These are phyloP conservation scores for Candida suzukii DNA, from an alignment of 805 yeast species.

Conservation along the genomic window DNA sequence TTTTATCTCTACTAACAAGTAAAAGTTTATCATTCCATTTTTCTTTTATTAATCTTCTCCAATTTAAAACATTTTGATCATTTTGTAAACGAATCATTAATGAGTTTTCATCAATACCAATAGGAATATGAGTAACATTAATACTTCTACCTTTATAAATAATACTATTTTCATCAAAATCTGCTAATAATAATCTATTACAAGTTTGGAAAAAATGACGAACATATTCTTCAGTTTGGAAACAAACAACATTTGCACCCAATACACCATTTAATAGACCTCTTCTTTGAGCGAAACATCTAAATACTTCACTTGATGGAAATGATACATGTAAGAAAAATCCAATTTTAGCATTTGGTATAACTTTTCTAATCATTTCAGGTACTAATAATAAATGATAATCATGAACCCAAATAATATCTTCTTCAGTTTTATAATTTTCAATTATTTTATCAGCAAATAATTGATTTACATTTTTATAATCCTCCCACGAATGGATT, in stretches of 20 bases:
- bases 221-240: conserved; percentile 90
- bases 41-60: conserved; percentile 66
- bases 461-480: conserved; percentile 64
- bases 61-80: conserved; percentile 43
- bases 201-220: conserved; percentile 92
- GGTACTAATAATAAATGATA: conserved; percentile 88
- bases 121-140: conserved; percentile 54
- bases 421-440: conserved; percentile 64
- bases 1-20: conserved; percentile 82
- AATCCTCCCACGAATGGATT: conserved; percentile 89
- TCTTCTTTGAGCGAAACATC: conserved; percentile 86
- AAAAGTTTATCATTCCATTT: conserved; percentile 70
- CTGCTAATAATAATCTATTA: conserved; percentile 75
- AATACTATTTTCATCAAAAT: conserved; percentile 59
- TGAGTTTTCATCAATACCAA: conserved; percentile 69
- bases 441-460: conserved; percentile 72
- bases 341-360: conserved; percentile 85
- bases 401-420: conserved; percentile 88
- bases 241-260: conserved; percentile 82
- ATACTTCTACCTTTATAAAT: conserved; percentile 53
- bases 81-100: conserved; percentile 39
- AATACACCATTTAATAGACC: conserved; percentile 72
- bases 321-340: conserved; percentile 90
- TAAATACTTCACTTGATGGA: conserved; percentile 91
- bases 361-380: conserved; percentile 61